These are phyloP conservation scores for Drechslerella dactyloides DNA, from an alignment of 2,329 filamentous ascomycete genomes.

Conservation along the genomic window DNA sequence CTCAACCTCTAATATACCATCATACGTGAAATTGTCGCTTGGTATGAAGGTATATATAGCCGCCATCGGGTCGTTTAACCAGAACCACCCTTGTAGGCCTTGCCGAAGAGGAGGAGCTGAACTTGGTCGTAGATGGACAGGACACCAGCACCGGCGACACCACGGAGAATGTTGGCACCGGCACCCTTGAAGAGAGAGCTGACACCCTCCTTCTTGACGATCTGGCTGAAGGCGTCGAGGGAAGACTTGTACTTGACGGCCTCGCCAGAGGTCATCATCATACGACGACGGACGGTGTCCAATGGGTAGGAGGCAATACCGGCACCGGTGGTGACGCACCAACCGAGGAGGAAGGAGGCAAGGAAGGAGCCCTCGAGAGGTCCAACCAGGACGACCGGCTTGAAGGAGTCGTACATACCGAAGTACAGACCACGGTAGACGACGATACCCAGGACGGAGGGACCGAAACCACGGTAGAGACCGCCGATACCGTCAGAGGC, in stretches of 20 bases:
- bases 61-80: conserved; percentile 52
- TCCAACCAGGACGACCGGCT: conserved; percentile 95
- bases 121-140: conserved; percentile 99
- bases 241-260: conserved; percentile 99
- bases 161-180: conserved; percentile 99
- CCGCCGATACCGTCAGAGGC: conserved; percentile 97
- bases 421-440: conserved; percentile 99
- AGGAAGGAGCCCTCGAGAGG: conserved; percentile 97
- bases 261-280: conserved; percentile 99
- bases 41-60: conserved; percentile 45
- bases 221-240: conserved; percentile 92
- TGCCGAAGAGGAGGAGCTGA: conserved; percentile 99
- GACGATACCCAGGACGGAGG: conserved; percentile 97
- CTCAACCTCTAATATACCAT: conserved; percentile 42
- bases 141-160: conserved; percentile 99
- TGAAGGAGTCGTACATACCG: conserved; percentile 99
- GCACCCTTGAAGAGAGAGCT: conserved; percentile 99
- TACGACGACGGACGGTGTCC: conserved; percentile 99
- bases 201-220: conserved; percentile 95
- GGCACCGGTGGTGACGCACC: conserved; percentile 99
- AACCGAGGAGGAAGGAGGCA: conserved; percentile 97
- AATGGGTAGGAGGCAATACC: conserved; percentile 99
- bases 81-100: conserved; percentile 81
- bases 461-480: conserved; percentile 99
- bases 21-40: conserved; percentile 33